phyloP scores from a whole-genome alignment of 345 rosid species.

The Gossypium mustelinum region DNA sequence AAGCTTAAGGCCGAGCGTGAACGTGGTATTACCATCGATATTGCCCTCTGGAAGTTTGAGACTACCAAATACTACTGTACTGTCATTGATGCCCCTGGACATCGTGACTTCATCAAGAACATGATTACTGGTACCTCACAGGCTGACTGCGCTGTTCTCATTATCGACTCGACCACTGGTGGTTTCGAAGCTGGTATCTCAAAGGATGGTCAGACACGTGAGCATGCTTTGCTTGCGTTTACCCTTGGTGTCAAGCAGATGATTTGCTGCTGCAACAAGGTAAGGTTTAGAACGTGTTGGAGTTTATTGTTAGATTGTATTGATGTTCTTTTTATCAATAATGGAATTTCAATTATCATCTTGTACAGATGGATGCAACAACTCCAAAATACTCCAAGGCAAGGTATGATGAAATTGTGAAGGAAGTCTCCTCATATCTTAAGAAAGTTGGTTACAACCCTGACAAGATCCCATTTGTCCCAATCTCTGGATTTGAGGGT shows the following conservation, averaged over 20 bases:
- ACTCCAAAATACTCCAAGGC: conserved; percentile 42
- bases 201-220: conserved; percentile 84
- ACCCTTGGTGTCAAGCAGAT: conserved; percentile 72
- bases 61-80: conserved; percentile 73
- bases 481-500: conserved; percentile 40
- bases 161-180: conserved; percentile 79
- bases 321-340: background rate
- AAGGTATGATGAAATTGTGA: conserved; percentile 32
- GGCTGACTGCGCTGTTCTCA: conserved; percentile 76
- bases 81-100: conserved; percentile 77
- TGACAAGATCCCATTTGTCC: conserved; percentile 38
- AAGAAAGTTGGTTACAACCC: conserved; percentile 12
- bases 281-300: background rate
- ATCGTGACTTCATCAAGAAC: conserved; percentile 77
- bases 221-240: conserved; percentile 68
- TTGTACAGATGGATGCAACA: background rate
- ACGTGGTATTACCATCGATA: conserved; percentile 75
- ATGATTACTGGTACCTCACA: conserved; percentile 82
- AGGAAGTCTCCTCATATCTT: conserved; percentile 3
- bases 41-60: conserved; percentile 74
- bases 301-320: background rate
- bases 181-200: conserved; percentile 87
- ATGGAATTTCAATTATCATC: background rate
- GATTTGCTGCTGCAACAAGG: conserved; percentile 87
- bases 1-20: conserved; percentile 82